Evolutionary conservation across 805 yeast species (phyloP).

Genomic region (Cyberlindnera maclurae): DNA sequence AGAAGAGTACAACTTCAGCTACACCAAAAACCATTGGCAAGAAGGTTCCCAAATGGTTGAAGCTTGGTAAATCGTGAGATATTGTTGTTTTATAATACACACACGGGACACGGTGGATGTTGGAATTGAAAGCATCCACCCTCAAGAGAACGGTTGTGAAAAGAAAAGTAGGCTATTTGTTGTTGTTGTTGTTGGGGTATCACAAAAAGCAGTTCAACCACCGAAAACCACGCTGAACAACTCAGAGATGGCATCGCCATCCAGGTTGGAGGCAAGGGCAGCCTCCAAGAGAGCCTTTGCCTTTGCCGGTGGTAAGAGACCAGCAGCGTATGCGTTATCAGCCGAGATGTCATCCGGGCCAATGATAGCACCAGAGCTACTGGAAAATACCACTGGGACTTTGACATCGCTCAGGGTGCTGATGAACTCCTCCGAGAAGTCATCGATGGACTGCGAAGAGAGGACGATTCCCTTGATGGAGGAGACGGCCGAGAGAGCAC

Average conservation of each 20-base stretch:
- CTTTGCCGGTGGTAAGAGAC: conserved; percentile 46
- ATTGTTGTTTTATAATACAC: no score
- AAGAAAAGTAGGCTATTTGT: no score
- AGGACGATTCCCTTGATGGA: conserved; percentile 40
- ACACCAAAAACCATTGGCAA: conserved; percentile 7
- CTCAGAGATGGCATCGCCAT: conserved; percentile 29
- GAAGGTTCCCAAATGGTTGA: conserved; percentile 35
- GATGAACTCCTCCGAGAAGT: conserved; percentile 32
- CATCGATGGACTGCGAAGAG: conserved; percentile 41
- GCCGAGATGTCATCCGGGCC: conserved; percentile 6
- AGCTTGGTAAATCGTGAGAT: conserved; percentile 24
- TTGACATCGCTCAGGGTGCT: conserved; percentile 24
- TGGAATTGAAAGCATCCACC: no score
- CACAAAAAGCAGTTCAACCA: conserved; percentile 28
- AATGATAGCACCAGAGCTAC: conserved; percentile 15
- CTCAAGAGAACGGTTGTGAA: no score
- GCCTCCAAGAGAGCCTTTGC: conserved; percentile 42
- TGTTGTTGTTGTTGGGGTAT: no score
- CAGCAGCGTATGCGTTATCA: conserved; percentile 36
- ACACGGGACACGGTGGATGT: no score
- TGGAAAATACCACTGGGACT: conserved; percentile 41
- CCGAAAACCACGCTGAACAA: conserved; percentile 49
- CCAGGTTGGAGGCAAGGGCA: conserved; percentile 34
- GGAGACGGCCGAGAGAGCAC: conserved; percentile 24
- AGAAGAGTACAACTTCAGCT: conserved; percentile 1